Base-by-base conservation (phyloP, 208 protist genomes). In the Trypanosoma melophagium region DNA sequence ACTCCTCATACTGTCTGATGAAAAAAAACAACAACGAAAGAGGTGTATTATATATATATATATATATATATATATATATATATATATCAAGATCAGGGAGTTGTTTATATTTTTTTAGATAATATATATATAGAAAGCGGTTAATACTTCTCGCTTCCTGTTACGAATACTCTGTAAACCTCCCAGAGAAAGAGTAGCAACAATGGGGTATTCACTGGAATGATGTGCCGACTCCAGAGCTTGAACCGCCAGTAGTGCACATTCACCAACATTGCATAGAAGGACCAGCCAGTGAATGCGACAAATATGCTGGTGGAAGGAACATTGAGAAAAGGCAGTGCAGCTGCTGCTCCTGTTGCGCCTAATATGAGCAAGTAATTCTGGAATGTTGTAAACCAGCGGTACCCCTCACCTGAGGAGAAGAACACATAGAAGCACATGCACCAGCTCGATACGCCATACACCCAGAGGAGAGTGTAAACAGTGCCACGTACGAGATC, bases 351-450 rank as follows among this genome's bases (percentile, higher is more conserved):
- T 57, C 75, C 74, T 16, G 72, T 78, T 22, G 84, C 87, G 12
- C 87, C 87, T 22, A 90, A 60, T 52, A 94, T 87, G 40, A 94
- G 74, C 12, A 91, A 69, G 49, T 87, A 86, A 60, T 94, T 94
- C 31, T 90, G 70, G 52, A 90, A 81, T 19, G 84, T 87, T 16
- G 74, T 80, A 58, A 93, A 93, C 87, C 87, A 95, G 61, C 74
- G 80, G 54, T 84, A 77, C 21, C 89, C 86, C 55, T 95, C 89
- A 4, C 89, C 84, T 24, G 77, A 92, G 14, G 89, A 92, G 60
- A 92, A 95, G 31, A 95, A 76, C 8, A 91, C 87, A 71, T 93
- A 95, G 71, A 92, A 93, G 71, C 82, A 95, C 84, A 93, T 91
- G 80, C 89, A 95, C 78, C 87, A 94, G 71, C 87, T 91, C 22